Conservation (phyloP, 495 filamentous ascomycete genomes). For the Hypoxylon subgilvum region DNA sequence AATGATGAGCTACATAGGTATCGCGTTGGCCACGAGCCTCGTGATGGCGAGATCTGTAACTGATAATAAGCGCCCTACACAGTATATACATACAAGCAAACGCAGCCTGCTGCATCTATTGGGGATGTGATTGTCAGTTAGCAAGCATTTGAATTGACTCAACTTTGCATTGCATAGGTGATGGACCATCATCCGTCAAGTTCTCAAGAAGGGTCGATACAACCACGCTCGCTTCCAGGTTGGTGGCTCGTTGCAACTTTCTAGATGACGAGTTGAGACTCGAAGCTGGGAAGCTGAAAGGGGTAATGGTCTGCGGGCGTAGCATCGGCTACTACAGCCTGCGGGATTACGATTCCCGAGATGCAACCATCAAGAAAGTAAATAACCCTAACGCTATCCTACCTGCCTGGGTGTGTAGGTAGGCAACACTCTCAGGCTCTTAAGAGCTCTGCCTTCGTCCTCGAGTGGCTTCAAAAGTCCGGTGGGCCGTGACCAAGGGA, state of each 20-base stretch:
- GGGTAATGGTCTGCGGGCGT: neutral
- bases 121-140: neutral
- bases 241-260: too few species aligned
- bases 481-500: neutral
- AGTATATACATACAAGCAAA: neutral
- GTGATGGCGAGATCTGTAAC: slow-evolving; percentile 16
- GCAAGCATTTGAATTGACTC: neutral
- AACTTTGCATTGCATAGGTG: neutral
- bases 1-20: too few species aligned
- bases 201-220: slow-evolving; percentile 5
- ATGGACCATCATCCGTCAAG: neutral
- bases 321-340: too few species aligned
- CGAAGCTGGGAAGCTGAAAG: too few species aligned
- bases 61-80: neutral
- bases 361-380: slow-evolving; percentile 10
- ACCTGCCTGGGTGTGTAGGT: too few species aligned
- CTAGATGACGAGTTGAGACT: too few species aligned
- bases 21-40: slow-evolving; percentile 24
- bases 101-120: slow-evolving; percentile 1
- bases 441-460: too few species aligned
- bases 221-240: neutral
- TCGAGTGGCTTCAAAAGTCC: too few species aligned
- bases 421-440: too few species aligned
- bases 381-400: neutral
- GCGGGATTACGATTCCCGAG: too few species aligned